Base-by-base conservation (phyloP, 805 yeast species). In the Wickerhamiella alocasiicola region DNA sequence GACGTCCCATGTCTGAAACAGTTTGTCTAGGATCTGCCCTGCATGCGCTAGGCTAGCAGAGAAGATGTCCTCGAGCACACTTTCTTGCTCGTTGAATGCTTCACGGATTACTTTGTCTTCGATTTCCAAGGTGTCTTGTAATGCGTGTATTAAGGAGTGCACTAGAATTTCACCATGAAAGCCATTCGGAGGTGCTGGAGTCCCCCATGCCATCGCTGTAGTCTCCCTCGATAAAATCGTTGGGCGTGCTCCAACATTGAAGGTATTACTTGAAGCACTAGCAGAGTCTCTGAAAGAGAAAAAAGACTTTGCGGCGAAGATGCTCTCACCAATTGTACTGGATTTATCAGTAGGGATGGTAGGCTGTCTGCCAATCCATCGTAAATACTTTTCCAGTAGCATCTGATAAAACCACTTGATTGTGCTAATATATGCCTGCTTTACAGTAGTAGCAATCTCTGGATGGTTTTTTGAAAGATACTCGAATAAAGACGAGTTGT, bases 331-430 rank as follows among this genome's bases (percentile, higher is more conserved):
- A 9, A 44, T 27, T 6, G 43, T 31, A 5, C 25, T 36, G 9
- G 36, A 9, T 15, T 20, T 28, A 32, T 44, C 46, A n/a, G 30
- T 31, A 1, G 34, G 13, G 2, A 32, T 30, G 9, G 47, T 23
- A 15, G 49, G 48, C 42, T 47, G 52, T n/a, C 53, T 45, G 21
- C 39, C 44, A 13, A 51, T 42, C 48, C 47, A 47, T 21, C 54
- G 43, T 17, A 51, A 49, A 30, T 52, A 52, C 36, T 52, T 52
- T 16, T 78, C 75, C 54, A 87, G 88, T 49, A 81, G 72, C 43
- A 79, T 71, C 44, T 70, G 67, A 57, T 91, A 91, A 62, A 88
- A 91, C 98, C 98, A 91, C 52, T 72, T 67, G 82, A 91, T 87
- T 2, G 97, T 88, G 52, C 76, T 76, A 15, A 77, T 63, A 56